Evolutionary conservation across 768 basidiomycete genomes (phyloP).

Genomic region (Naganishia friedmannii): DNA sequence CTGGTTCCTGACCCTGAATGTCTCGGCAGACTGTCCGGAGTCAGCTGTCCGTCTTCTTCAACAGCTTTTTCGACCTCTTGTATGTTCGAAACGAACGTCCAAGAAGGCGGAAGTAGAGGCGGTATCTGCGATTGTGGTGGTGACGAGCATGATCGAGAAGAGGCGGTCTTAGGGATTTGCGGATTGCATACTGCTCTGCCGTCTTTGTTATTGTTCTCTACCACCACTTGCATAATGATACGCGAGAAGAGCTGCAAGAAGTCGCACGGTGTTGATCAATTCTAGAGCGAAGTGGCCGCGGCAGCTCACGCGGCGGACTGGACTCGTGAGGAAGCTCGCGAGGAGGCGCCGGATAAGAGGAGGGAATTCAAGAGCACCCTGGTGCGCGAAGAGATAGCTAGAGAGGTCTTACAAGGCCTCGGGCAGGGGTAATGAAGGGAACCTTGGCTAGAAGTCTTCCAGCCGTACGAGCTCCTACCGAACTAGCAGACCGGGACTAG

Average conservation of each 20-base stretch:
- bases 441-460: too few relatives aligned
- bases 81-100: background rate
- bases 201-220: background rate
- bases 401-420: too few relatives aligned
- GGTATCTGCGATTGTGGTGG: background rate
- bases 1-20: conserved; percentile 22
- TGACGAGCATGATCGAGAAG: background rate
- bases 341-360: background rate
- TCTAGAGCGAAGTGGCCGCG: background rate
- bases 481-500: too few relatives aligned
- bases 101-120: background rate
- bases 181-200: background rate
- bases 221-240: background rate
- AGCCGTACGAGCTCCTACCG: too few relatives aligned
- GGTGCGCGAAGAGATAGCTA: too few relatives aligned
- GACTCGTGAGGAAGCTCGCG: too few relatives aligned
- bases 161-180: background rate
- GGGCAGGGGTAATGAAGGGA: too few relatives aligned
- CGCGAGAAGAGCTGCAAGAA: background rate
- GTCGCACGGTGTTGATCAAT: background rate
- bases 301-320: background rate
- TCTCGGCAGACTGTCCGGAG: conserved; percentile 15
- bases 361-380: background rate
- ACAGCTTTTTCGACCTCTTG: background rate
- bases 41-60: background rate